A percentile compares a stretch with the other conserved stretches of the same genome.
Conservation (phyloP, 2,329 filamentous ascomycete species). For the Cadophora luteo-olivacea region DNA sequence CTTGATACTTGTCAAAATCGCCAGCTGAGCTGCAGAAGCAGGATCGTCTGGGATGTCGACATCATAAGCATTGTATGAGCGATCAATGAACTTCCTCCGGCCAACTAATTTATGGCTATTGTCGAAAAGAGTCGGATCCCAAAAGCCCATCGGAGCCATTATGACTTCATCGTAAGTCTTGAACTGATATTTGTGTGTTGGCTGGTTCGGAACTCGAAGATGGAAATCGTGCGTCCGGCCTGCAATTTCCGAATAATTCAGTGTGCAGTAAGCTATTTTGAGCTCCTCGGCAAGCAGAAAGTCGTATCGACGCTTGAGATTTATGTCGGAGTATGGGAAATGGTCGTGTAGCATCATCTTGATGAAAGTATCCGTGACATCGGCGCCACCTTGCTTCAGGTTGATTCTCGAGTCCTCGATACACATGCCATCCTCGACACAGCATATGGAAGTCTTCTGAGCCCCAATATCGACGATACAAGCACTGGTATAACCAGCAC, state of each 20-base stretch:
- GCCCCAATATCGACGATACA: slow-evolving; percentile 97
- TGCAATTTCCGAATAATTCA: slow-evolving; percentile 88
- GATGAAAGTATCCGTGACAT: slow-evolving; percentile 92
- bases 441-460: slow-evolving; percentile 96
- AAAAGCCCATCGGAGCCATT: slow-evolving; percentile 93
- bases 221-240: slow-evolving; percentile 92
- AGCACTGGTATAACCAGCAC: slow-evolving; percentile 90
- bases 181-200: slow-evolving; percentile 92
- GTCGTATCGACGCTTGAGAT: slow-evolving; percentile 87
- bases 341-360: slow-evolving; percentile 98
- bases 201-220: slow-evolving; percentile 83
- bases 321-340: slow-evolving; percentile 95
- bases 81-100: slow-evolving; percentile 80
- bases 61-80: slow-evolving; percentile 94
- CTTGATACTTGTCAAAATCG: slow-evolving; percentile 64
- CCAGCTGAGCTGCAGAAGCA: slow-evolving; percentile 81
- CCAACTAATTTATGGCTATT: slow-evolving; percentile 79
- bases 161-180: slow-evolving; percentile 98
- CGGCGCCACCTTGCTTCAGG: slow-evolving; percentile 89
- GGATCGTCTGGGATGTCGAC: slow-evolving; percentile 88
- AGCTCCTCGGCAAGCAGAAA: slow-evolving; percentile 93
- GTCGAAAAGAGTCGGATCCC: slow-evolving; percentile 87
- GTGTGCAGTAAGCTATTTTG: slow-evolving; percentile 90
- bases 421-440: slow-evolving; percentile 94
- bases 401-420: slow-evolving; percentile 95